These are phyloP conservation scores for Penicillium griseofulvum DNA, from an alignment of 2,329 filamentous ascomycete genomes.

Conservation along the genomic window DNA sequence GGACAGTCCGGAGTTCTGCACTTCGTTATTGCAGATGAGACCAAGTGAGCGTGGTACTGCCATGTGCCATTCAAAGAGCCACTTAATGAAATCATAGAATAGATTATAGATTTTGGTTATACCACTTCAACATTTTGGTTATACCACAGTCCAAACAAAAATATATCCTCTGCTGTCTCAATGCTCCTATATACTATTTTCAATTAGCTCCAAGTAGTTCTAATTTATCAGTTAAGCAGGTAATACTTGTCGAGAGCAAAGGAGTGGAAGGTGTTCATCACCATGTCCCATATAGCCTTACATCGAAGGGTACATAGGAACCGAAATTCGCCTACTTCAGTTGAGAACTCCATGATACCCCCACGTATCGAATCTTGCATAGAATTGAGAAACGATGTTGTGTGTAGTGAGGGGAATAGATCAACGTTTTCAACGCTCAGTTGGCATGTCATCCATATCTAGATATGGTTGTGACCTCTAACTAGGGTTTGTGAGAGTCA, in stretches of 20 bases:
- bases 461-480: not conserved
- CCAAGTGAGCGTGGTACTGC: conserved; percentile 3
- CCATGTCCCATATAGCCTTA: not conserved
- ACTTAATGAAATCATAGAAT: conserved; percentile 1
- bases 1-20: conserved; percentile 28
- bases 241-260: not conserved
- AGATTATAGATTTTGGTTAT: not conserved
- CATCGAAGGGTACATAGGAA: not conserved
- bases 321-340: not conserved
- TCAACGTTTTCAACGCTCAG: not conserved
- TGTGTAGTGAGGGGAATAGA: not conserved
- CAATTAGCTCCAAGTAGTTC: not conserved
- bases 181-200: not conserved
- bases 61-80: not conserved
- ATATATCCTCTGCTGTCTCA: not conserved
- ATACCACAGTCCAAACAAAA: not conserved
- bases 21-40: conserved; percentile 15
- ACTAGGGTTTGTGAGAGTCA: not conserved
- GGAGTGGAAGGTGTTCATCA: not conserved
- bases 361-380: not conserved
- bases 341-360: not conserved
- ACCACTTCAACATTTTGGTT: not conserved
- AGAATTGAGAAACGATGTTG: not conserved
- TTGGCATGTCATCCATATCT: not conserved
- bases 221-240: not conserved